Percentiles rank a stretch among this genome's conserved stretches.
Conservation (phyloP, 345 rosid genomes). For the Barbarea vulgaris region DNA sequence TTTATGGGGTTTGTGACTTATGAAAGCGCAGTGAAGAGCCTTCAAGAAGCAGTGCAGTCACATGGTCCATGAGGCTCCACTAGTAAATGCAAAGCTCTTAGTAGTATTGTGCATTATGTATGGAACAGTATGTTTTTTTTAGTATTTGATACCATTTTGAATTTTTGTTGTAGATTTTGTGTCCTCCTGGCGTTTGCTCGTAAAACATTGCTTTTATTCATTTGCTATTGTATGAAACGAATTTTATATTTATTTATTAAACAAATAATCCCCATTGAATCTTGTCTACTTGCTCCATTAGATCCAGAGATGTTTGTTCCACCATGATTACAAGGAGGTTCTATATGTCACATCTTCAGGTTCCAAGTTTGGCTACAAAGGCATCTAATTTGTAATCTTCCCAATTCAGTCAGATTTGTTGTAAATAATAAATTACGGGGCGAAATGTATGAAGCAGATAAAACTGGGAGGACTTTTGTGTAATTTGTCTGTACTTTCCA, state of each 20-base stretch:
- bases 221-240: slow-evolving; percentile 5
- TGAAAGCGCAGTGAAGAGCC: slow-evolving; percentile 75
- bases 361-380: neutral
- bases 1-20: slow-evolving; percentile 87
- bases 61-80: slow-evolving; percentile 31
- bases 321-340: neutral
- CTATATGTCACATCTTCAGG: neutral
- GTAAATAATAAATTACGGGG: neutral
- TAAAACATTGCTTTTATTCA: slow-evolving; percentile 25
- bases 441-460: neutral
- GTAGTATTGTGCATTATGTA: slow-evolving; percentile 26
- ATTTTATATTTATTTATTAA: neutral
- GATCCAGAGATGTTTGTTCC: neutral
- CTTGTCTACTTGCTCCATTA: neutral
- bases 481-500: neutral
- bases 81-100: slow-evolving; percentile 1
- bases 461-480: neutral
- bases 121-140: slow-evolving; percentile 9
- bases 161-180: slow-evolving; percentile 19
- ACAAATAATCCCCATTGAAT: neutral
- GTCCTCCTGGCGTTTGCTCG: slow-evolving; percentile 2
- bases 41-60: slow-evolving; percentile 55
- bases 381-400: neutral
- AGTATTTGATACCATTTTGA: slow-evolving; percentile 14
- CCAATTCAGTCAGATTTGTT: neutral